Percentiles rank a stretch among this genome's conserved stretches.
phyloP scores from a whole-genome alignment of 192 early-diverging fungal genomes.

The Geranomyces michiganensis region DNA sequence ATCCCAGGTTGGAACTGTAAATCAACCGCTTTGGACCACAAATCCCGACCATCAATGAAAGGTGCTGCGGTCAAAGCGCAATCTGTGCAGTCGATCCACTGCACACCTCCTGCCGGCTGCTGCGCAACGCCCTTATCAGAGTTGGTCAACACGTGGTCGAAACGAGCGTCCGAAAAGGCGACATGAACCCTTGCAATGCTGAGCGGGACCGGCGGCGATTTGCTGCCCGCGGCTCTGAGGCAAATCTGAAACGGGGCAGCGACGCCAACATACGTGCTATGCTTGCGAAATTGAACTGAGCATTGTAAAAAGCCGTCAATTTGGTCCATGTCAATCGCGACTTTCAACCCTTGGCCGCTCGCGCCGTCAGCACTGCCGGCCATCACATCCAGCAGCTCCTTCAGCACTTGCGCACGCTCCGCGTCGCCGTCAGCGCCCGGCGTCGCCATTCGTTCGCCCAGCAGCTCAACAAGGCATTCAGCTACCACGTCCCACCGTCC shows the following conservation, averaged over 20 bases:
- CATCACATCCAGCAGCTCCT: slow-evolving; percentile 36
- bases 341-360: slow-evolving; percentile 23
- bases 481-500: slow-evolving; percentile 62
- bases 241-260: slow-evolving; percentile 64
- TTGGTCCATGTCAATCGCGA: slow-evolving; percentile 62
- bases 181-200: slow-evolving; percentile 54
- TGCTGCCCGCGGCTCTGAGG: slow-evolving; percentile 38
- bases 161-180: slow-evolving; percentile 58
- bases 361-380: slow-evolving; percentile 28
- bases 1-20: slow-evolving; percentile 53
- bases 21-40: slow-evolving; percentile 47
- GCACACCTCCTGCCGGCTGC: not conserved
- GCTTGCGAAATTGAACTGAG: slow-evolving; percentile 37
- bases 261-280: slow-evolving; percentile 58
- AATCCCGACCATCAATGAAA: slow-evolving; percentile 21
- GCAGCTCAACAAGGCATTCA: slow-evolving; percentile 73
- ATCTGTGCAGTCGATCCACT: slow-evolving; percentile 9
- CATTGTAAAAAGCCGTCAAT: slow-evolving; percentile 63
- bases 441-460: slow-evolving; percentile 46
- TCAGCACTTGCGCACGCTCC: slow-evolving; percentile 22
- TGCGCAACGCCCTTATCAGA: not conserved
- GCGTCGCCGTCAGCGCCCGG: slow-evolving; percentile 8
- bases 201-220: slow-evolving; percentile 54
- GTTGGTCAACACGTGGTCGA: slow-evolving; percentile 56
- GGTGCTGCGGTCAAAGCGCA: slow-evolving; percentile 1